Evolutionary conservation across 2,329 filamentous ascomycete species (phyloP), one percentile per base, ranked within the genome.

Genomic region (Exophiala phaeomuriformis): DNA sequence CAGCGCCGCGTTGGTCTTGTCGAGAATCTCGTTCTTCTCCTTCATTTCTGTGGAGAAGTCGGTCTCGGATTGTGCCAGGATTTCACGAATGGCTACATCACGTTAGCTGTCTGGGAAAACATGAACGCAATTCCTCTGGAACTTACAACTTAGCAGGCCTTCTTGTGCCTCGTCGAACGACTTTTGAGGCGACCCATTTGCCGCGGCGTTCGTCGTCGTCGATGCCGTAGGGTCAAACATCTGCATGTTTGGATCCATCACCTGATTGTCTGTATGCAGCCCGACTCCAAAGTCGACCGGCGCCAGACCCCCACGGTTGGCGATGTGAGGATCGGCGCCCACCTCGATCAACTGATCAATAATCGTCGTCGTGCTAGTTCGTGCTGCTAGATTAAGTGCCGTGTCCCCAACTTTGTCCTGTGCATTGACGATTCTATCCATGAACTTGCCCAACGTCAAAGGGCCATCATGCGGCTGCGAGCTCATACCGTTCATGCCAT

Each of bases 291-390:
- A 98, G 68, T 97, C 93, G n/a, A 90, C 77, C 1, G 93, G 90
- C 37, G 88, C 80, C 8, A 97, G 77, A 19, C 91, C 90, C 42
- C 90, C 90, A 46, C 90, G 83, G 65, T 98, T 98, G 4, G 89
- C 81, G 64, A 97, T 90, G 49, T 85, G 83, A n/a, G 90, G 86
- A 68, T 97, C 90, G 1, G 93, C 93, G 52, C 91, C 90, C 41
- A 98, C 90, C 70, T 98, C 93, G 7, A 97, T 77, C 32, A 98
- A 76, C 67, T 98, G 93, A n/a, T 90, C 91, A 53, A 97, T 95
- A 63, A 98, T 95, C 64, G 89, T 94, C 51, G 86, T 80, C 67
- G 95, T 97, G 27, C 90, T 89, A 61, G 96, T 95, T 57, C 93
- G 80, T 1, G 93, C 90, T 1, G 91, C 93, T 58, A 97, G 85